Conservation (phyloP, 371 early-diverging fungal genomes). For the Batkoa obscura region DNA sequence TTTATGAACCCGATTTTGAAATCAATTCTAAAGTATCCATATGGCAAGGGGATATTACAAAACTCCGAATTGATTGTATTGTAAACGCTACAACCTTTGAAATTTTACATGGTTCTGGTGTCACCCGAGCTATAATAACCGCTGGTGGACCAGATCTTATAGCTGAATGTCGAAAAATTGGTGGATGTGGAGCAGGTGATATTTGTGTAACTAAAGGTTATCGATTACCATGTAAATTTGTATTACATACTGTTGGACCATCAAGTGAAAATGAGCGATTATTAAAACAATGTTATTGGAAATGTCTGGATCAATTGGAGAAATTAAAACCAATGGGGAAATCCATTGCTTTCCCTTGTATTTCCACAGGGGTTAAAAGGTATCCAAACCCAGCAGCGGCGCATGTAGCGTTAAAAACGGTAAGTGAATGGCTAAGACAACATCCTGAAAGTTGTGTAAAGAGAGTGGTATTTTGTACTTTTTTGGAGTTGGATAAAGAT, state of each 20-base stretch:
- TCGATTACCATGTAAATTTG: background rate
- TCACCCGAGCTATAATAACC: background rate
- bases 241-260: constrained; percentile 2
- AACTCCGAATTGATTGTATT: background rate
- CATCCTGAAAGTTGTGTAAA: background rate
- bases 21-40: background rate
- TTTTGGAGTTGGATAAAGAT: background rate
- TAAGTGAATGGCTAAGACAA: background rate
- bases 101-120: background rate
- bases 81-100: constrained; percentile 1
- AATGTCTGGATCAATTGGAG: no score
- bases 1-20: background rate
- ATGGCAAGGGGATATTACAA: constrained; percentile 1
- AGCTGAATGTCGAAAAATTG: background rate
- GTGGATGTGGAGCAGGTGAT: background rate
- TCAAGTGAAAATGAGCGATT: background rate
- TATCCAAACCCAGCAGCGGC: constrained; percentile 2
- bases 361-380: background rate
- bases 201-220: background rate
- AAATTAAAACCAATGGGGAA: no score
- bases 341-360: constrained; percentile 1
- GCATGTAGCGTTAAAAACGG: background rate
- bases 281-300: background rate
- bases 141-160: background rate
- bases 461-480: constrained; percentile 1